Evolutionary conservation across 2,329 filamentous ascomycete species (phyloP).

Genomic region (Didymosphaeria variabile): DNA sequence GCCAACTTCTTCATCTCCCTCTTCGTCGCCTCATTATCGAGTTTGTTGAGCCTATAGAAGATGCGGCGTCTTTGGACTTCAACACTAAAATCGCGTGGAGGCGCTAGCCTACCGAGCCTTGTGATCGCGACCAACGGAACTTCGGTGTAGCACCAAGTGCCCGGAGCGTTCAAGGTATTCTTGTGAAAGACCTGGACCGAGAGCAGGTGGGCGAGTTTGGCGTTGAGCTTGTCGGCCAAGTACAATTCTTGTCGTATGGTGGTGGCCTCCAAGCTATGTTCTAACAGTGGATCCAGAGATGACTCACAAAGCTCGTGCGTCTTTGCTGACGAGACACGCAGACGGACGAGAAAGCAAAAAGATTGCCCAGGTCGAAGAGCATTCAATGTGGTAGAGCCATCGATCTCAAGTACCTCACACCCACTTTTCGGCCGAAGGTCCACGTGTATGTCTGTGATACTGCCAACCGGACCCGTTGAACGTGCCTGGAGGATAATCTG

Average conservation of each 20-base stretch:
- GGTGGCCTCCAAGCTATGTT: conserved; percentile 31
- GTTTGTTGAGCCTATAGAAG: conserved; percentile 28
- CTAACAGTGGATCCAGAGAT: conserved; percentile 33
- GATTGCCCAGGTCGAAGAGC: conserved; percentile 38
- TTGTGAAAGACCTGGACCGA: conserved; percentile 37
- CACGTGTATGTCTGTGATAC: conserved; percentile 31
- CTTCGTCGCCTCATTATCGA: conserved; percentile 19
- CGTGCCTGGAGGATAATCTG: conserved; percentile 39
- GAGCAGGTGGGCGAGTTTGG: conserved; percentile 34
- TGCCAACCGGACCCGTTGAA: conserved; percentile 30
- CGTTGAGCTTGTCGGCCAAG: conserved; percentile 26
- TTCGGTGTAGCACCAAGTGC: conserved; percentile 39
- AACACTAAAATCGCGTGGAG: conserved; percentile 25
- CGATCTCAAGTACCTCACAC: conserved; percentile 33
- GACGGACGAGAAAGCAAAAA: conserved; percentile 27
- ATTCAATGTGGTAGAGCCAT: conserved; percentile 29
- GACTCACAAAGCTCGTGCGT: conserved; percentile 26
- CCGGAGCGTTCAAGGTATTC: conserved; percentile 27
- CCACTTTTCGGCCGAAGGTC: conserved; percentile 34
- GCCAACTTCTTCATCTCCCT: conserved; percentile 21
- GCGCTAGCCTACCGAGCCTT: conserved; percentile 32
- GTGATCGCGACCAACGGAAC: conserved; percentile 30
- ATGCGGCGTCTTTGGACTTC: conserved; percentile 37
- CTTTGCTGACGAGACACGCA: conserved; percentile 31
- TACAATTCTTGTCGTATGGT: conserved; percentile 33